Base-by-base conservation (phyloP, 805 yeast genomes). In the Wickerhamiella domercqiae region DNA sequence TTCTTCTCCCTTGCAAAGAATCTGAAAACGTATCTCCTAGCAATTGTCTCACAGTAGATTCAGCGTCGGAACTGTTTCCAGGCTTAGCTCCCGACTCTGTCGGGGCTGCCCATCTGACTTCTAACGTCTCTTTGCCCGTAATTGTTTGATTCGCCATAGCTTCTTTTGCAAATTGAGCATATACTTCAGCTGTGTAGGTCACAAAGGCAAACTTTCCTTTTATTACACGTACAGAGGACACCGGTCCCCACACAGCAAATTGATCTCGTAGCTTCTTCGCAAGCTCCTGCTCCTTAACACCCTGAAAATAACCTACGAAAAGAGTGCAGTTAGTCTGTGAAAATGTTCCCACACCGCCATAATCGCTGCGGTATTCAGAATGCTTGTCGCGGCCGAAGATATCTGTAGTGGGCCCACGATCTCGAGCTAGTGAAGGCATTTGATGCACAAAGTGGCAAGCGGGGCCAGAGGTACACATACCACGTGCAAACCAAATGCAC, bases 91-190 rank as follows among this genome's bases (percentile, higher is more conserved):
- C 13, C 11, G 26, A 9, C 13, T 24, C 11, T 24, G 26, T 9
- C 13, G 26, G 26, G 11, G 26, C 26, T 24, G 26, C 94, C 97
- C 97, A 86, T 45, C 81, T 67, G 1, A 86, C 70, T 42, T 66
- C 69, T 32, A 86, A 56, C 0, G 75, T 68, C 44, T 79, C 94
- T 40, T 70, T 67, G 31, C 68, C 73, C 37, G 75, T 68, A 5
- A 86, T 54, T 6, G 79, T 67, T 54, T 87, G 97, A 32, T 76
- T 75, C 29, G 77, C 71, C 94, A 87, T 82, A 1, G 94, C 94
- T 55, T 87, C 97, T 50, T 82, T 81, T 0, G 95, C 94, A 63
- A 87, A 90, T 55, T 87, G 96, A 0, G 96, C 96, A 51, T 70
- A 75, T 16, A 67, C 55, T 48, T 82, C 94, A 25, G 65, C 55